A percentile compares a stretch with the other conserved stretches of the same genome.
These are phyloP conservation scores for Aquilaria sinensis DNA, from an alignment of 345 rosid genomes.

Conservation along the genomic window DNA sequence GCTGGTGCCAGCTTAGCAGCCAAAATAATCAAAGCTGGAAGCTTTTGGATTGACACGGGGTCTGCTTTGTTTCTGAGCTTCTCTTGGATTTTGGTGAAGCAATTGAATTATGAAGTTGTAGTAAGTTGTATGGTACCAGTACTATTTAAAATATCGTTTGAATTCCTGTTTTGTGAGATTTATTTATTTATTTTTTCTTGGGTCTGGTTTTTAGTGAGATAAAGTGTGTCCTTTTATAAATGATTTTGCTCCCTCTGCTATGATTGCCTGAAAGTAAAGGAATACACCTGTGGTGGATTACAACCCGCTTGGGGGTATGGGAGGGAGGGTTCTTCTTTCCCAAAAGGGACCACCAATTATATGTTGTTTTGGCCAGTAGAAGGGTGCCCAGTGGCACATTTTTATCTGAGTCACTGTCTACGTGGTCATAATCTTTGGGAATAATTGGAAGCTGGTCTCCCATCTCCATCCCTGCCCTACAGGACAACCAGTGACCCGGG, in stretches of 20 bases:
- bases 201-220: not conserved
- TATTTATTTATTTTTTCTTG: conserved; percentile 1
- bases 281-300: conserved; percentile 11
- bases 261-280: not conserved
- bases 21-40: conserved; percentile 17
- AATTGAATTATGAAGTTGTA: no score
- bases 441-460: no score
- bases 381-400: not conserved
- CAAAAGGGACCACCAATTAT: conserved; percentile 3
- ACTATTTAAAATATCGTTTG: no score
- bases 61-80: no score
- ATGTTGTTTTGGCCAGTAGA: not conserved
- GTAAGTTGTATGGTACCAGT: no score
- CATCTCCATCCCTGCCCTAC: no score
- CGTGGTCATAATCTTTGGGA: no score
- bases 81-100: no score
- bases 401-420: not conserved
- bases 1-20: conserved; percentile 22
- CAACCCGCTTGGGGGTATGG: conserved; percentile 6
- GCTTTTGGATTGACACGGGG: conserved; percentile 15
- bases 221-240: not conserved
- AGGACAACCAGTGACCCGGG: no score
- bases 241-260: not conserved
- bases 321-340: not conserved
- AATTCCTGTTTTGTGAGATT: no score